Percentiles rank a stretch among this genome's conserved stretches.
phyloP scores from a whole-genome alignment of 495 filamentous ascomycete species.

The Bathelium albidoporum region DNA sequence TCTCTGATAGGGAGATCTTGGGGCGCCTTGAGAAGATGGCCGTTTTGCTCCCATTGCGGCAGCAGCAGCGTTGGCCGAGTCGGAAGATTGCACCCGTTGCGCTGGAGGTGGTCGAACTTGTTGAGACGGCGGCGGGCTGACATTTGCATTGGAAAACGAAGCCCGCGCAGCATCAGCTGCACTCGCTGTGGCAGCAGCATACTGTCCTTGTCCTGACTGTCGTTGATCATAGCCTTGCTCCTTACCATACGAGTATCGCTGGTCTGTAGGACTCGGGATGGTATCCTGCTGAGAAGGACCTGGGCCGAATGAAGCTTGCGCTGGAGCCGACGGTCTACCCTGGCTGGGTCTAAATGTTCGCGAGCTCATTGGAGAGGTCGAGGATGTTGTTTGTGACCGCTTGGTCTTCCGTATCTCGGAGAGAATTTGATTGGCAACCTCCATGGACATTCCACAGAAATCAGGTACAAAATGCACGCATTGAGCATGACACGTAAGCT shows the following conservation, averaged over 20 bases:
- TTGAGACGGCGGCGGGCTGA: constrained; percentile 30
- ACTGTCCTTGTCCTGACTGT: constrained; percentile 13
- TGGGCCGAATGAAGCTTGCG: constrained; percentile 24
- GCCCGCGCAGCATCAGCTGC: constrained; percentile 41
- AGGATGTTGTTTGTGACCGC: constrained; percentile 37
- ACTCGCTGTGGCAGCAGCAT: constrained; percentile 27
- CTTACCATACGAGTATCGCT: constrained; percentile 40
- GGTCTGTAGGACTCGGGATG: constrained; percentile 34
- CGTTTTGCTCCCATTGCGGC: constrained; percentile 36
- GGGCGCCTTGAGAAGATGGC: constrained; percentile 25
- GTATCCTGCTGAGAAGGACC: constrained; percentile 27
- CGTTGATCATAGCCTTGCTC: constrained; percentile 9
- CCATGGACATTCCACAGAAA: constrained; percentile 99
- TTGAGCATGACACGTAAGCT: constrained; percentile 77
- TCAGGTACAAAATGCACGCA: constrained; percentile 96
- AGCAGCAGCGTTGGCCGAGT: constrained; percentile 37
- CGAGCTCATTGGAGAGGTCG: constrained; percentile 46
- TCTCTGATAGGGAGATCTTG: constrained; percentile 28
- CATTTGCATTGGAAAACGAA: constrained; percentile 27
- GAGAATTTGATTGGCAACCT: constrained; percentile 87
- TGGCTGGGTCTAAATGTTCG: constrained; percentile 54
- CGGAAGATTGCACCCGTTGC: constrained; percentile 37
- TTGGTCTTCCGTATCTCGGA: constrained; percentile 53
- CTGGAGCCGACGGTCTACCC: constrained; percentile 30
- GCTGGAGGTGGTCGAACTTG: constrained; percentile 31